These are phyloP conservation scores for Rossbeevera mucosa DNA, from an alignment of 768 basidiomycete species.

Conservation along the genomic window DNA sequence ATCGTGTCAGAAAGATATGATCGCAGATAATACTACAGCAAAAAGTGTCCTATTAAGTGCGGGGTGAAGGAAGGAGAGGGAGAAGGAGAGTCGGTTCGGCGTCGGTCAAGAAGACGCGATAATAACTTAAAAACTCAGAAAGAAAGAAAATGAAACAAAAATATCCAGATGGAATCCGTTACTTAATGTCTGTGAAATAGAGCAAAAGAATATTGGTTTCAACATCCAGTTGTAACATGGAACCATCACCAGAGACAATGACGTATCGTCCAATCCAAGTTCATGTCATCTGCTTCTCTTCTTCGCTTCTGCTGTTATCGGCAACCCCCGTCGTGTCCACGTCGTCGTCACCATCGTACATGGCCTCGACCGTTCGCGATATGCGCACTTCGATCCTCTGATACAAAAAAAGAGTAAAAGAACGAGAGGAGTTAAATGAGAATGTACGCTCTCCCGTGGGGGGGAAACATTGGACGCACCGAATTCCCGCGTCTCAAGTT, in stretches of 20 bases:
- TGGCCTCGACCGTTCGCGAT: conserved; percentile 14
- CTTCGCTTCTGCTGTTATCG: not conserved
- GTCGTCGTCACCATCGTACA: conserved; percentile 7
- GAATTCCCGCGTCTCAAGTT: not conserved
- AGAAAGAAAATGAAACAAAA: not conserved
- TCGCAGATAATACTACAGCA: not conserved
- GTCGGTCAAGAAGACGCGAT: not conserved
- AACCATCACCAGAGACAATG: not conserved
- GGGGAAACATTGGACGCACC: conserved; percentile 6
- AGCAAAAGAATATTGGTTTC: too few species aligned
- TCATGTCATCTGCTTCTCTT: conserved; percentile 23
- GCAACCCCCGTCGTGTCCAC: not conserved
- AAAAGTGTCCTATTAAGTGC: not conserved
- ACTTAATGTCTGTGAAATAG: not conserved
- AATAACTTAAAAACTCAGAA: not conserved
- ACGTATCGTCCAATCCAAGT: not conserved
- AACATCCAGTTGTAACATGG: not conserved
- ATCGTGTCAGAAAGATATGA: conserved; percentile 11
- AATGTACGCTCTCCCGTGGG: not conserved
- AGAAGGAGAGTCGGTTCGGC: too few species aligned
- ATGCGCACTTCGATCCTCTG: conserved; percentile 15
- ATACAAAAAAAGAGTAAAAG: not conserved
- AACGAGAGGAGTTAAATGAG: not conserved
- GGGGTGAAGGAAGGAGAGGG: not conserved
- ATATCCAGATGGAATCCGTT: not conserved